phyloP scores from a whole-genome alignment of 345 rosid species.

The Ceriops tagal region DNA sequence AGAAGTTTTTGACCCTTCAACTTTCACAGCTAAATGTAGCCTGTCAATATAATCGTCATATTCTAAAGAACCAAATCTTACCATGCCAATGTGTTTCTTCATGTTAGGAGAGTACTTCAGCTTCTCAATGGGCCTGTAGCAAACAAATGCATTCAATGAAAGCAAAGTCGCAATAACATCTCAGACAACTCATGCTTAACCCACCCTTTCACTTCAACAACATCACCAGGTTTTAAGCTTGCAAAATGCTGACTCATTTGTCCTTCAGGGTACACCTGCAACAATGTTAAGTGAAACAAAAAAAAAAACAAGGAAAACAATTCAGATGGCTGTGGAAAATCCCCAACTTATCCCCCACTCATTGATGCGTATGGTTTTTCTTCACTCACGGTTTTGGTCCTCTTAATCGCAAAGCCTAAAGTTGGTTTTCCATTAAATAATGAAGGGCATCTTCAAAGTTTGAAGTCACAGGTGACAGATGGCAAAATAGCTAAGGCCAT shows the following conservation, averaged over 20 bases:
- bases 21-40: neutral
- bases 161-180: neutral
- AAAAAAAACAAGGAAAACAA: neutral
- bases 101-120: slow-evolving; percentile 83
- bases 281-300: slow-evolving; percentile 3
- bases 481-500: neutral
- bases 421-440: neutral
- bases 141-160: slow-evolving; percentile 19
- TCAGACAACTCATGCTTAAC: neutral
- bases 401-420: neutral
- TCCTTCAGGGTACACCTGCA: slow-evolving; percentile 92
- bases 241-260: slow-evolving; percentile 99
- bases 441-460: slow-evolving; percentile 9
- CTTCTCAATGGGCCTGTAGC: slow-evolving; percentile 87
- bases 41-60: neutral
- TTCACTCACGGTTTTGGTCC: neutral
- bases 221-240: slow-evolving; percentile 86
- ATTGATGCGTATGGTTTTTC: neutral
- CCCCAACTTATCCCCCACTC: neutral
- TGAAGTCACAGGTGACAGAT: neutral
- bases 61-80: slow-evolving; percentile 33
- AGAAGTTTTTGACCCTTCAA: neutral
- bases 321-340: neutral
- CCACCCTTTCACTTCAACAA: slow-evolving; percentile 90
- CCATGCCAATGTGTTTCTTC: slow-evolving; percentile 99